Percentiles rank a stretch among this genome's conserved stretches.
Evolutionary conservation across 352 stramenopile genomes (phyloP).

Genomic region (Thalassiosira allenii): DNA sequence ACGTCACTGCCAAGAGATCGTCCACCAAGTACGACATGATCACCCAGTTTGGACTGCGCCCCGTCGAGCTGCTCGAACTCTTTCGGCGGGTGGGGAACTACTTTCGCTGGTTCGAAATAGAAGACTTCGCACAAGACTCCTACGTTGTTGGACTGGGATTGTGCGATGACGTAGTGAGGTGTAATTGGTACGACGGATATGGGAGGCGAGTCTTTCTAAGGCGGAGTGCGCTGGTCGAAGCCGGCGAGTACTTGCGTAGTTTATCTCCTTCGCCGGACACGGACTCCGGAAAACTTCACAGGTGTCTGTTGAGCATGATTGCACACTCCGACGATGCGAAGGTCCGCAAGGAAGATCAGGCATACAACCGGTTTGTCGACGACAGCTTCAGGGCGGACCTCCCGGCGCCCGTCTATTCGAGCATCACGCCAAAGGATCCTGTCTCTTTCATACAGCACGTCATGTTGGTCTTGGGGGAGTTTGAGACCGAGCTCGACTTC

Average conservation of each 20-base stretch:
- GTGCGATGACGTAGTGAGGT: neutral
- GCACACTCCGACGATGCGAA: no score
- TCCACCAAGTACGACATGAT: constrained; percentile 9
- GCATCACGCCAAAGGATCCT: constrained; percentile 24
- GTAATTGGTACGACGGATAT: neutral
- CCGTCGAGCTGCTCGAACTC: neutral
- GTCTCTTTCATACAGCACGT: constrained; percentile 40
- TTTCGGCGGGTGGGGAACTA: neutral
- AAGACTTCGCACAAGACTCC: neutral
- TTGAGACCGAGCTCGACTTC: constrained; percentile 56
- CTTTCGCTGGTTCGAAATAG: neutral
- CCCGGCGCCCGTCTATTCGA: constrained; percentile 50
- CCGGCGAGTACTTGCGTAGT: no score
- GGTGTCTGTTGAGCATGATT: no score
- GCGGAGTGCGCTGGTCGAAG: no score
- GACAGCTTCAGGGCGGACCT: no score
- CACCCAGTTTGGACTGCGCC: constrained; percentile 5
- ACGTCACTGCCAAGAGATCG: neutral
- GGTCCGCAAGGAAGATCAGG: no score
- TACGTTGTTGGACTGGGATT: neutral
- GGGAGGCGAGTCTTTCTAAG: neutral
- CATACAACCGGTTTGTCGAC: no score
- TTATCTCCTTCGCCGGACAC: neutral
- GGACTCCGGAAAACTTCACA: neutral
- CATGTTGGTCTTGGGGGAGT: constrained; percentile 51